Evolutionary conservation across 148 eudicot genomes (phyloP).

Genomic region (Chenopodium berlandieri): DNA sequence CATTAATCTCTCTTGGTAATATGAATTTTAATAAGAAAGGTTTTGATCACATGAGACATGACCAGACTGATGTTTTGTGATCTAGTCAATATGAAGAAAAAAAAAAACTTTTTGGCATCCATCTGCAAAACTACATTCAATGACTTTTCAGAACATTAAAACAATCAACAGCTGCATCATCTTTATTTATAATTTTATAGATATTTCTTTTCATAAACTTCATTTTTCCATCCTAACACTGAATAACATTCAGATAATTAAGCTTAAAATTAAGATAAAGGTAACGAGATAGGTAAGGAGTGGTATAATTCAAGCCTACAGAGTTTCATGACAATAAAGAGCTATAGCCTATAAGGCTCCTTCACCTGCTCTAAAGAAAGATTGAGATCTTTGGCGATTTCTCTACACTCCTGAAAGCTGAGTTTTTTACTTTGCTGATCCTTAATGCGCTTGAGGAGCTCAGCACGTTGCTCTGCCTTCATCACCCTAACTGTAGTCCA

Average conservation of each 20-base stretch:
- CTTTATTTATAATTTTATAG: background rate
- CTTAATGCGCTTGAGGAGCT: conserved; percentile 71
- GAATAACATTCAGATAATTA: background rate
- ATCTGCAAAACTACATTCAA: background rate
- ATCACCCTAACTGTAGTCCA: conserved; percentile 83
- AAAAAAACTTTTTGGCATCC: background rate
- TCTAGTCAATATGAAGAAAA: background rate
- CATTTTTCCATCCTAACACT: too few species aligned
- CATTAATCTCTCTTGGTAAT: background rate
- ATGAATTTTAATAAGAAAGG: background rate
- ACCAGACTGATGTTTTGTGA: background rate
- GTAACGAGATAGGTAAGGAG: background rate
- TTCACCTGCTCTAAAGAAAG: conserved; percentile 86
- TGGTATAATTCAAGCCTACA: background rate
- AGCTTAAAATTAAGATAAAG: background rate
- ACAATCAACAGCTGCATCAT: background rate
- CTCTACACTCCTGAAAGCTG: conserved; percentile 67
- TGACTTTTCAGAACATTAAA: background rate
- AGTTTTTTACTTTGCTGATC: conserved; percentile 63
- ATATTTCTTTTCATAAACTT: background rate
- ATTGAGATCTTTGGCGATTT: conserved; percentile 81
- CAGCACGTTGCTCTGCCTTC: conserved; percentile 85
- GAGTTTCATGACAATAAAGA: conserved; percentile 7
- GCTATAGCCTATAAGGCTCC: background rate
- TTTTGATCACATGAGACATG: background rate